Evolutionary conservation across 768 basidiomycete genomes (phyloP), one percentile per base, ranked within the genome.

Genomic region (Xerocomellus amylosporus): DNA sequence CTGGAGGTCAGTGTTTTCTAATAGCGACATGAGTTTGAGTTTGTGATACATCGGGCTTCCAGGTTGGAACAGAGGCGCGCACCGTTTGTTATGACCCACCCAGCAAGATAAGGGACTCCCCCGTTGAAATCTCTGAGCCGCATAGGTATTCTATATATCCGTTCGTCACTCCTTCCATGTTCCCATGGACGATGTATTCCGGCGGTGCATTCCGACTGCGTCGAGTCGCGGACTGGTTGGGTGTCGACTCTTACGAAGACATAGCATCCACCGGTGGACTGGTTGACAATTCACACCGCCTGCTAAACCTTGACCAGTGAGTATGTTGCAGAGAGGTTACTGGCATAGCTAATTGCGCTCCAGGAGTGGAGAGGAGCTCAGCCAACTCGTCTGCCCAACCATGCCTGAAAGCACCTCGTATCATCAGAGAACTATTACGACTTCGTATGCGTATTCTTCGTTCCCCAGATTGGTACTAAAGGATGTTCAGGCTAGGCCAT

Each of bases 111-210:
- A 64, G 47, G 20, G 56, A 61, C 10, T 64, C 64, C 2, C 66
- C 70, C 4, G 45, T 68, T 37, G 61, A 64, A n/a, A 54, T 65
- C 5, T 47, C 69, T n/a, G 72, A 72, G 44, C 68, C 72, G 4
- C 66, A 70, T 30, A 64, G 64, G 17, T 89, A 87, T 64, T 79
- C 85, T n/a, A 58, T 88, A 37, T 91, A 84, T 66, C 89, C 89
- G 0, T 88, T 88, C 62, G 60, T 80, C 7, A 71, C 81, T 1
- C 73, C 79, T 12, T 79, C 75, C 15, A 64, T 78, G 10, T 65
- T 80, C 36, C 77, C 79, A 8, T 83, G 81, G 76, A 78, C 73
- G 37, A 71, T 76, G 59, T 71, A 70, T 20, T 56, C 74, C 10
- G 71, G 72, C 37, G 71, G 73, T 54, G 70, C 77, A 26, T 87